Base-by-base conservation (phyloP, 352 stramenopile genomes). In the Pythium phragmitis region DNA sequence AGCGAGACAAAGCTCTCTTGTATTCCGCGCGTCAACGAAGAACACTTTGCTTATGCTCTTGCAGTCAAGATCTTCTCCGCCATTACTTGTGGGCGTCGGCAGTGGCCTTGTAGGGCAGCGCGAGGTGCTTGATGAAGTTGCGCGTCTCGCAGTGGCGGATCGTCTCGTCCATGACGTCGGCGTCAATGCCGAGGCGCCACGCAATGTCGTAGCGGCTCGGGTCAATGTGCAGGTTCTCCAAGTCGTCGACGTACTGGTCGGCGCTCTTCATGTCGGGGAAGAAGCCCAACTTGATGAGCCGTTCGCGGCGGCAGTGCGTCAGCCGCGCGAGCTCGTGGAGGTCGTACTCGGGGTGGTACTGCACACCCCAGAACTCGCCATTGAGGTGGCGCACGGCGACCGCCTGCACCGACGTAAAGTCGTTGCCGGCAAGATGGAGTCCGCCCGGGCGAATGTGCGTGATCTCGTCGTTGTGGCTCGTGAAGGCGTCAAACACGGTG, bases 121-220 rank as follows among this genome's bases (percentile, higher is more conserved):
- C 85, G 19, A 92, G 79, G 67, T 92, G 71, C 70, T 94, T 92
- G 70, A 94, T 86, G 58, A 92, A 94, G 75, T 94, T 94, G 75
- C 83, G 81, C 45, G 76, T 86, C 67, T 94, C 85, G 63, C 80
- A 91, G 68, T 87, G 69, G 42, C 80, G 80, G 39, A 91, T 79
- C 49, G 73, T 90, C 64, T 90, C 83, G 59, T 92, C 80, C 79
- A 94, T 85, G 33, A 94, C 85, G 48, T 94, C 83, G 37, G 79
- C 76, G 65, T 94, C 85, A 16, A 94, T 75, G 47, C 83, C 83
- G 37, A 89, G 67, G 28, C 77, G 75, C 85, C 85, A 94, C 36
- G 82, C 82, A 60, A 94, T 89, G 48, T 94, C 85, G 57, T 87
- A 83, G 41, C 85, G 81, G 57, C 69, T 87, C 33, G 76, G 79